phyloP scores from a whole-genome alignment of 805 yeast genomes.

The Hagleromyces aurorensis region DNA sequence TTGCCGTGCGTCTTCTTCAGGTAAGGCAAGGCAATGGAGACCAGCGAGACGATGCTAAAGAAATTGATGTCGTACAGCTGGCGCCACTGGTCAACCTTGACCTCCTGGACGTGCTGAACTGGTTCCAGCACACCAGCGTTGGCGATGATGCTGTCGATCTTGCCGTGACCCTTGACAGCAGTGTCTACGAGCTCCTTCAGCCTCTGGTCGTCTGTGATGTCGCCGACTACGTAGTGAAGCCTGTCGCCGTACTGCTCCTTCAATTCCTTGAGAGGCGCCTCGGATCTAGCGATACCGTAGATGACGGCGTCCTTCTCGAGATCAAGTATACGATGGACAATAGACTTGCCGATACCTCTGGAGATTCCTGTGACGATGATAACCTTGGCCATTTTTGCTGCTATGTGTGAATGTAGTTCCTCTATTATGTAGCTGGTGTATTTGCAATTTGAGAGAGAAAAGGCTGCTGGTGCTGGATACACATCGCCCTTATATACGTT shows the following conservation, averaged over 20 bases:
- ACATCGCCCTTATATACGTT: no score
- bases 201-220: constrained; percentile 39
- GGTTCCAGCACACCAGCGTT: constrained; percentile 85
- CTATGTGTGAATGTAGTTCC: no score
- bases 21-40: constrained; percentile 47
- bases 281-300: constrained; percentile 55
- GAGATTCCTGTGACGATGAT: constrained; percentile 57
- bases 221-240: constrained; percentile 50
- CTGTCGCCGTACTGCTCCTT: constrained; percentile 40
- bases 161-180: constrained; percentile 46
- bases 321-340: constrained; percentile 44
- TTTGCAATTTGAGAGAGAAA: no score
- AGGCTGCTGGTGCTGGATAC: no score
- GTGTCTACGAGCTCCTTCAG: constrained; percentile 33
- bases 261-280: constrained; percentile 37
- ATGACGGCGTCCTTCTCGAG: constrained; percentile 45
- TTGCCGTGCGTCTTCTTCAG: constrained; percentile 49
- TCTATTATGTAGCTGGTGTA: no score
- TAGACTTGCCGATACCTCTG: constrained; percentile 74
- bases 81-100: constrained; percentile 49
- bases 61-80: constrained; percentile 65
- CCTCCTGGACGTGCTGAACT: constrained; percentile 41
- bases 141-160: constrained; percentile 55
- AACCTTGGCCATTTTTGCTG: constrained; percentile 23
- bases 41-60: constrained; percentile 62